These are phyloP conservation scores for Calocybe indica DNA, from an alignment of 768 basidiomycete species.

Conservation along the genomic window DNA sequence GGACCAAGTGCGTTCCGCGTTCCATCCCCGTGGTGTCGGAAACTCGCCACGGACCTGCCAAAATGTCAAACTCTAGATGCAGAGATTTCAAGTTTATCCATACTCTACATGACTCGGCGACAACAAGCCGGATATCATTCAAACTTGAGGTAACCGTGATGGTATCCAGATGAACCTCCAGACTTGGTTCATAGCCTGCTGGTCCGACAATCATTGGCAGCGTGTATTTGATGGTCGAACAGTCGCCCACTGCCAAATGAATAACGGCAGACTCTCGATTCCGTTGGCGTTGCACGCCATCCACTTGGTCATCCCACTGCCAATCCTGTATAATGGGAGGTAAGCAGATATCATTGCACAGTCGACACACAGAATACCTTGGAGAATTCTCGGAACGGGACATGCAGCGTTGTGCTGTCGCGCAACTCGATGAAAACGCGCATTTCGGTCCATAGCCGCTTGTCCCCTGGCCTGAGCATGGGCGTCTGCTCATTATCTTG, in stretches of 20 bases:
- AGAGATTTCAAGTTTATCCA: slow-evolving; percentile 3
- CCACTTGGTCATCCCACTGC: slow-evolving; percentile 74
- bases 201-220: slow-evolving; percentile 74
- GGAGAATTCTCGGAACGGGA: slow-evolving; percentile 91
- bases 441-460: slow-evolving; percentile 76
- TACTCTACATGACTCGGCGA: slow-evolving; percentile 77
- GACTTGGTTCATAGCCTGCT: slow-evolving; percentile 69
- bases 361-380: slow-evolving; percentile 44
- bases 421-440: slow-evolving; percentile 78
- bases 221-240: slow-evolving; percentile 80
- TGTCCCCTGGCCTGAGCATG: slow-evolving; percentile 67
- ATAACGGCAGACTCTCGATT: slow-evolving; percentile 67
- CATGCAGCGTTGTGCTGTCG: slow-evolving; percentile 66
- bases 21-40: slow-evolving; percentile 81
- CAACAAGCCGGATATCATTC: slow-evolving; percentile 77
- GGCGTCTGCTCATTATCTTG: slow-evolving; percentile 52
- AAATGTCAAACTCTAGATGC: slow-evolving; percentile 3
- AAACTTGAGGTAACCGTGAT: slow-evolving; percentile 78
- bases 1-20: slow-evolving; percentile 72
- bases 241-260: slow-evolving; percentile 68
- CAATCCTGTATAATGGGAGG: slow-evolving; percentile 56
- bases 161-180: slow-evolving; percentile 81
- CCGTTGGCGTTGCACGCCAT: slow-evolving; percentile 42
- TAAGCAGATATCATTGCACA: slow-evolving; percentile 1
- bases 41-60: slow-evolving; percentile 63